Percentiles rank a stretch among this genome's conserved stretches.
phyloP scores from a whole-genome alignment of 169 alveolate genomes.

The Cryptosporidium canis region DNA sequence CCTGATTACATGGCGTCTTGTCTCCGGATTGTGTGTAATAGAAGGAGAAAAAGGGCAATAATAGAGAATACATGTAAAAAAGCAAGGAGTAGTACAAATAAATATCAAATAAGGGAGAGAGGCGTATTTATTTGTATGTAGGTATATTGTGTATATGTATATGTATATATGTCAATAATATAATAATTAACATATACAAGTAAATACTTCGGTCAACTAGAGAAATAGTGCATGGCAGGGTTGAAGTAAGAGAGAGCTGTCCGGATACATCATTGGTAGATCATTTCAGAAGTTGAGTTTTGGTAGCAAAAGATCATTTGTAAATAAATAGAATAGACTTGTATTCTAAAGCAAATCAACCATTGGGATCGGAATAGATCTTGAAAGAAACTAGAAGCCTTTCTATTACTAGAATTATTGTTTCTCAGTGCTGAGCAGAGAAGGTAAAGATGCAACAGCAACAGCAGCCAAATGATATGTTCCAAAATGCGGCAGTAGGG shows the following conservation, averaged over 20 bases:
- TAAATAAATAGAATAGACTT: not conserved
- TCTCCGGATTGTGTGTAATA: slow-evolving; percentile 64
- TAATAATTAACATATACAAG: not conserved
- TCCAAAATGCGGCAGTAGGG: slow-evolving; percentile 21
- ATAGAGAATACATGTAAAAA: slow-evolving; percentile 36
- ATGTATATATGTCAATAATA: not conserved
- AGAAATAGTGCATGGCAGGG: slow-evolving; percentile 6
- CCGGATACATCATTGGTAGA: not conserved
- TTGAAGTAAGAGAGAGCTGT: not conserved
- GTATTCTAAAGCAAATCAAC: not conserved
- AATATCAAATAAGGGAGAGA: not conserved
- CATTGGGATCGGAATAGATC: not conserved
- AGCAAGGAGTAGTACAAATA: not conserved
- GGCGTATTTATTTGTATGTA: no score
- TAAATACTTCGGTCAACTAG: not conserved
- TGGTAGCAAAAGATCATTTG: not conserved
- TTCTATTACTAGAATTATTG: not conserved
- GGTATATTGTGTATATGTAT: not conserved
- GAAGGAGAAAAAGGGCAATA: not conserved
- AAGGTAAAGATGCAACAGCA: slow-evolving; percentile 40
- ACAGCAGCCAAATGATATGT: slow-evolving; percentile 45
- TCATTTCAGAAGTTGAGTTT: not conserved
- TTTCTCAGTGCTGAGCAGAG: not conserved
- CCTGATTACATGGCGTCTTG: slow-evolving; percentile 56
- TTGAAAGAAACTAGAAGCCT: not conserved